Evolutionary conservation across 305 asterid species (phyloP).

Genomic region (Ajuga reptans): DNA sequence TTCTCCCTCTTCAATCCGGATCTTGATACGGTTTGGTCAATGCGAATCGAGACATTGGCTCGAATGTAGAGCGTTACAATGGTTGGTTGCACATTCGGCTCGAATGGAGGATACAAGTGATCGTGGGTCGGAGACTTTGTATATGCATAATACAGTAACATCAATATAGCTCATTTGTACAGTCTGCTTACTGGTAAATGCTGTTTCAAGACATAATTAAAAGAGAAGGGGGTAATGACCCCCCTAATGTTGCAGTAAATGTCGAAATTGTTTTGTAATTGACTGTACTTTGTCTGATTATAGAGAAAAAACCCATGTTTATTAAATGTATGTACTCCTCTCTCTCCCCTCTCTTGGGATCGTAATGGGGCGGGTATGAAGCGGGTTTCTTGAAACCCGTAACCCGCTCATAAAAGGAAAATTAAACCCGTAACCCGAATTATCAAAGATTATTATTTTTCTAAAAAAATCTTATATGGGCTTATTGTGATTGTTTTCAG

Average conservation of each 20-base stretch:
- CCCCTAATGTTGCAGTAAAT: constrained; percentile 17
- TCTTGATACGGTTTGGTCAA: constrained; percentile 22
- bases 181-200: constrained; percentile 24
- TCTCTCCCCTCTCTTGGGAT: no score
- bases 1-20: constrained; percentile 64
- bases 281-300: neutral
- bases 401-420: no score
- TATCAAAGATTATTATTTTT: no score
- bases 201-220: constrained; percentile 1
- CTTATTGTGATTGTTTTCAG: no score
- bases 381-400: no score
- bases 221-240: constrained; percentile 5
- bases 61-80: neutral
- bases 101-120: neutral
- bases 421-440: no score
- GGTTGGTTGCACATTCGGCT: constrained; percentile 4
- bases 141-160: constrained; percentile 24
- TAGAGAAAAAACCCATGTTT: neutral
- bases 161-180: constrained; percentile 25
- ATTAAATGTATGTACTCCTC: no score
- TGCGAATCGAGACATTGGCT: neutral
- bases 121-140: constrained; percentile 25
- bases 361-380: no score
- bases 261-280: constrained; percentile 20
- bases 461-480: no score